A percentile compares a stretch with the other conserved stretches of the same genome.
phyloP scores from a whole-genome alignment of 768 basidiomycete species.

The Tricholoma saponaceum region DNA sequence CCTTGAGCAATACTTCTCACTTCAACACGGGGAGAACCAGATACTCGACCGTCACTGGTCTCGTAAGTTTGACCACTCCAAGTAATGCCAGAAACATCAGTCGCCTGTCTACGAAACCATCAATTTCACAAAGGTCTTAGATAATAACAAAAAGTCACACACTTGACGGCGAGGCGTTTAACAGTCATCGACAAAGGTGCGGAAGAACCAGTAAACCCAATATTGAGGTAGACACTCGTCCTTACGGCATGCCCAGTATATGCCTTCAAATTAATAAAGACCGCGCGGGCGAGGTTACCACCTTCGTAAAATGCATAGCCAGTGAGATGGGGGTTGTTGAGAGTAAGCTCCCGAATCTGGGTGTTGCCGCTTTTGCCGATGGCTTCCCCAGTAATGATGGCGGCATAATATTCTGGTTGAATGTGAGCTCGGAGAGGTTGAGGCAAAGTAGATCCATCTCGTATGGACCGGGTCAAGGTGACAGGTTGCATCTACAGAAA shows the following conservation, averaged over 20 bases:
- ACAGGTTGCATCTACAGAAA: slow-evolving; percentile 55
- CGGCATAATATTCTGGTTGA: slow-evolving; percentile 64
- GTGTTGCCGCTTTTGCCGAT: slow-evolving; percentile 43
- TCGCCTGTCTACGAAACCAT: slow-evolving; percentile 37
- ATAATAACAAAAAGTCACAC: slow-evolving; percentile 10
- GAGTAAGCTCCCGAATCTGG: slow-evolving; percentile 41
- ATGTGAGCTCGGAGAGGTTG: slow-evolving; percentile 53
- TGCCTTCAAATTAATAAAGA: slow-evolving; percentile 58
- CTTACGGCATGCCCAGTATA: slow-evolving; percentile 37
- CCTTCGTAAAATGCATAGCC: slow-evolving; percentile 63
- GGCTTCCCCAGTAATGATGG: slow-evolving; percentile 55
- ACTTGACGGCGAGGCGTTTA: slow-evolving; percentile 49
- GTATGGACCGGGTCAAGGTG: slow-evolving; percentile 50
- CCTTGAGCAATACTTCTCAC: slow-evolving; percentile 27
- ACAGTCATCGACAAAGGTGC: slow-evolving; percentile 31
- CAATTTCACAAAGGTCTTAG: background rate
- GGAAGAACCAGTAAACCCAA: slow-evolving; percentile 28
- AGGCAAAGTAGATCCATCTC: slow-evolving; percentile 48
- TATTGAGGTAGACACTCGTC: slow-evolving; percentile 36
- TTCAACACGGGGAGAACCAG: slow-evolving; percentile 30
- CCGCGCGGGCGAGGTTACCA: slow-evolving; percentile 36
- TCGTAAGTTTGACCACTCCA: slow-evolving; percentile 62
- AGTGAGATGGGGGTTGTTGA: slow-evolving; percentile 43
- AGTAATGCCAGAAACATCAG: slow-evolving; percentile 45
- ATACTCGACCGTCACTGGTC: slow-evolving; percentile 38